Percentiles rank a stretch among this genome's conserved stretches.
Conservation (phyloP, 148 eudicot species). For the Rhododendron vialii region DNA sequence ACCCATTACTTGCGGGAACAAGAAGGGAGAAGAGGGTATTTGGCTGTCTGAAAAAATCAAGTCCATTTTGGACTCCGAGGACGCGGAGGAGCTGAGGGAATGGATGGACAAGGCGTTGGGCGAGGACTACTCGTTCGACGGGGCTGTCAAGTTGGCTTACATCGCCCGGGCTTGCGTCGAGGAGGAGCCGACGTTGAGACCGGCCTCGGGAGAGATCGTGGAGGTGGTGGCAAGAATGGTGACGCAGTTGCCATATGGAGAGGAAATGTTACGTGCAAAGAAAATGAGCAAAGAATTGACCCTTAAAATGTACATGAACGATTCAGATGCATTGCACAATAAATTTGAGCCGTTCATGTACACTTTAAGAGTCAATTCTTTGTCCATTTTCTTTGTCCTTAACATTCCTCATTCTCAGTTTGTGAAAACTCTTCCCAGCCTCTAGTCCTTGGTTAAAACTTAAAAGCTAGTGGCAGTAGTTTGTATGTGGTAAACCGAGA, state of each 20-base stretch:
- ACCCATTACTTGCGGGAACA: slow-evolving; percentile 28
- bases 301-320: too few species aligned
- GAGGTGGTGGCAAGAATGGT: slow-evolving; percentile 65
- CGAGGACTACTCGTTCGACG: slow-evolving; percentile 61
- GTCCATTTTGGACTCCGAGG: slow-evolving; percentile 40
- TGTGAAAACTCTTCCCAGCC: slow-evolving; percentile 40
- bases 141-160: slow-evolving; percentile 53
- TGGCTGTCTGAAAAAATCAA: slow-evolving; percentile 43
- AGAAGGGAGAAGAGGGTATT: slow-evolving; percentile 24
- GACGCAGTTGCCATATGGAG: slow-evolving; percentile 40
- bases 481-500: not conserved
- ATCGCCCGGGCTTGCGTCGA: slow-evolving; percentile 71
- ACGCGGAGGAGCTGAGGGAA: slow-evolving; percentile 48
- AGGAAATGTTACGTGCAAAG: too few species aligned
- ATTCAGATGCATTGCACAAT: too few species aligned
- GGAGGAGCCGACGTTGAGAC: slow-evolving; percentile 52
- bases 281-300: too few species aligned
- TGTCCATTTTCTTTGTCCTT: too few species aligned
- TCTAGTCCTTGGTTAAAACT: slow-evolving; percentile 15
- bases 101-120: slow-evolving; percentile 79
- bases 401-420: too few species aligned
- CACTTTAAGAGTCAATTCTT: too few species aligned
- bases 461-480: not conserved
- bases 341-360: too few species aligned
- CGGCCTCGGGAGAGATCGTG: slow-evolving; percentile 72